A percentile compares a stretch with the other conserved stretches of the same genome.
Evolutionary conservation across 208 protist genomes (phyloP).

Genomic region (Wallacemonas rigidus): DNA sequence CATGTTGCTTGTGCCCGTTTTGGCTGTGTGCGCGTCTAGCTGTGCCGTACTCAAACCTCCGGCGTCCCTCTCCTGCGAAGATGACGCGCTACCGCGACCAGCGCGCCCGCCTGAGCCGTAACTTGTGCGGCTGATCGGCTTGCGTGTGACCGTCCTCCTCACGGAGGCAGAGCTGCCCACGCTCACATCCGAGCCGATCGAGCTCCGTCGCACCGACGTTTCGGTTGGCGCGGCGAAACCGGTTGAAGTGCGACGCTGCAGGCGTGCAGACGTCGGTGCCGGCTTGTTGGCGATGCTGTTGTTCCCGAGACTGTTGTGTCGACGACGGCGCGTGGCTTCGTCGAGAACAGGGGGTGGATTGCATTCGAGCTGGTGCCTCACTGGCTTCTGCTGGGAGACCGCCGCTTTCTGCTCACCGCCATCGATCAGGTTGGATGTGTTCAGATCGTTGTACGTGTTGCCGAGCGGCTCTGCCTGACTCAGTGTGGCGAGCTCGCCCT

Average conservation of each 20-base stretch:
- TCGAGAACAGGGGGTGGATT: constrained; percentile 18
- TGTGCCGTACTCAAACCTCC: constrained; percentile 4
- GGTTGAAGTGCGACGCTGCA: constrained; percentile 4
- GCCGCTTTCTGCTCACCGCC: background rate
- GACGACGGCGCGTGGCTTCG: constrained; percentile 8
- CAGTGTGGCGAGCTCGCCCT: constrained; percentile 12
- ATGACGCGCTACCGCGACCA: background rate
- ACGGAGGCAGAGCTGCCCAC: constrained; percentile 18
- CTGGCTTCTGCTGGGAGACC: background rate
- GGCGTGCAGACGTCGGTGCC: background rate
- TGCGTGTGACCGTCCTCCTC: background rate
- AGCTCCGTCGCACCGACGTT: constrained; percentile 12
- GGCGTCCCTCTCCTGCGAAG: background rate
- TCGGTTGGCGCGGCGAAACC: constrained; percentile 20
- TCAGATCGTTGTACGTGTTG: constrained; percentile 16
- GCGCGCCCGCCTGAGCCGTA: background rate
- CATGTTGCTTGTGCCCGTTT: constrained; percentile 13
- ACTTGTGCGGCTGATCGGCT: constrained; percentile 7
- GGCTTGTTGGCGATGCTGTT: constrained; percentile 15
- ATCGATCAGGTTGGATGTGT: constrained; percentile 3
- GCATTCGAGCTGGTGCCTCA: constrained; percentile 4
- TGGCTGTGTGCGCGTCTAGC: constrained; percentile 14
- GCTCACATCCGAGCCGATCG: constrained; percentile 18
- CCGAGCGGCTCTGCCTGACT: constrained; percentile 15
- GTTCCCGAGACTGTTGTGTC: constrained; percentile 6